Percentiles rank a stretch among this genome's conserved stretches.
Evolutionary conservation across 1,284 basidiomycete genomes (phyloP).

Genomic region (Tetrapyrgos nigripes): DNA sequence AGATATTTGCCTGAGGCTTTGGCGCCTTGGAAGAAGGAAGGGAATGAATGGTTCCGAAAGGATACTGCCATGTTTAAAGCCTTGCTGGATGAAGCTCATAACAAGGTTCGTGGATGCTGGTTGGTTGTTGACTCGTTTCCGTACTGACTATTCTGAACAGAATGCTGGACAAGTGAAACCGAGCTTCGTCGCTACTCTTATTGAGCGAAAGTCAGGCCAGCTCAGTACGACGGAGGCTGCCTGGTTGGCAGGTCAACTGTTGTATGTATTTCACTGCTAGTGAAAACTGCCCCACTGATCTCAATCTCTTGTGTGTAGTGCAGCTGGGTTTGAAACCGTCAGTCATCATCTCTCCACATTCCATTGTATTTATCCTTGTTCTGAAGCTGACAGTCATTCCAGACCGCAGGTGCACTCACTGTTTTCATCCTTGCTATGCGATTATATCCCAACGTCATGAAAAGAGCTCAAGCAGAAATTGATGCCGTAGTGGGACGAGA

Average conservation of each 20-base stretch:
- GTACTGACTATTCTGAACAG: not conserved
- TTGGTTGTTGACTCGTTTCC: not conserved
- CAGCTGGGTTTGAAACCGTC: constrained; percentile 15
- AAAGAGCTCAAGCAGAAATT: constrained; percentile 34
- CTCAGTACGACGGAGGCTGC: constrained; percentile 3
- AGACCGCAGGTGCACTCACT: constrained; percentile 18
- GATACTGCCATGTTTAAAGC: constrained; percentile 1
- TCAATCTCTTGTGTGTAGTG: constrained; percentile 6
- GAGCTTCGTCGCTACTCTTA: not conserved
- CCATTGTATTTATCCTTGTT: not conserved
- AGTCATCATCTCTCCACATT: not conserved
- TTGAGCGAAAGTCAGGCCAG: not conserved
- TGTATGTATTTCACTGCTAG: constrained; percentile 4
- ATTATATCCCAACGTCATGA: constrained; percentile 33
- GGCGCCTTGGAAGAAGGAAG: too few relatives aligned
- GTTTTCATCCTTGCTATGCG: constrained; percentile 29
- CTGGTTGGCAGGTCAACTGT: constrained; percentile 12
- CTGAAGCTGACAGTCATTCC: not conserved
- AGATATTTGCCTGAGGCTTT: too few relatives aligned
- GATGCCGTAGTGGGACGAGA: constrained; percentile 32
- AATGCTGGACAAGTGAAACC: not conserved
- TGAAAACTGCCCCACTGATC: not conserved
- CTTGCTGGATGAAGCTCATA: not conserved
- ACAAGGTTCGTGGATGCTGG: not conserved
- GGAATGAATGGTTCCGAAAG: constrained; percentile 3